Evolutionary conservation across 345 rosid species (phyloP).

Genomic region (sweet orange (Citrus sinensis)): DNA sequence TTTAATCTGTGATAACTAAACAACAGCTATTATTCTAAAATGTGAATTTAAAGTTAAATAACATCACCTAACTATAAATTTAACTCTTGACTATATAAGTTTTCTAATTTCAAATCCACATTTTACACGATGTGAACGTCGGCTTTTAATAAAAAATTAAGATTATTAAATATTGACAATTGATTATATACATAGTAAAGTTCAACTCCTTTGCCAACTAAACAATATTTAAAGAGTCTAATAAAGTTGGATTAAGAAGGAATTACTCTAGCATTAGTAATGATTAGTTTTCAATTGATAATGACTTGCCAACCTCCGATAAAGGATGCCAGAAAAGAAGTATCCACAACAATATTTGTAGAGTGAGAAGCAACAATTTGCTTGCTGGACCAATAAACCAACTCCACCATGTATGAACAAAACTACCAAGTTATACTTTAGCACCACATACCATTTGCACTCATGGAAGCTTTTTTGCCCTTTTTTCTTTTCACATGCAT

Average conservation of each 20-base stretch:
- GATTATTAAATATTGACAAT: not conserved
- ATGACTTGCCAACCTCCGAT: slow-evolving; percentile 21
- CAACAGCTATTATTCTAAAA: too few relatives aligned
- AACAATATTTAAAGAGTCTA: not conserved
- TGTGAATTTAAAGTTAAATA: too few relatives aligned
- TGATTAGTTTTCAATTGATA: slow-evolving; percentile 11
- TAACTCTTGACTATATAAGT: too few relatives aligned
- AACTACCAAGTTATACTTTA: not conserved
- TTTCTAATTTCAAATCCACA: too few relatives aligned
- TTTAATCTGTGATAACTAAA: not conserved
- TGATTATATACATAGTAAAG: not conserved
- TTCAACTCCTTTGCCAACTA: not conserved
- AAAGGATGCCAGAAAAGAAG: slow-evolving; percentile 1
- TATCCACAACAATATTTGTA: not conserved
- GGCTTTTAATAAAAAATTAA: too few relatives aligned
- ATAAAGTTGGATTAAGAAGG: slow-evolving; percentile 1
- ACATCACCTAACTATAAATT: too few relatives aligned
- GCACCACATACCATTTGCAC: not conserved
- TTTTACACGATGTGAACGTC: too few relatives aligned
- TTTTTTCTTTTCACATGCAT: not conserved
- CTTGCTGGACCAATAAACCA: slow-evolving; percentile 5
- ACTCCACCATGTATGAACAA: not conserved
- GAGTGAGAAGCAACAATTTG: slow-evolving; percentile 21
- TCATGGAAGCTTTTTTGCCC: not conserved
- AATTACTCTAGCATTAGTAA: not conserved